Percentiles rank a stretch among this genome's conserved stretches.
Evolutionary conservation across 2,329 filamentous ascomycete genomes (phyloP).

Genomic region (Trichoderma sp.): DNA sequence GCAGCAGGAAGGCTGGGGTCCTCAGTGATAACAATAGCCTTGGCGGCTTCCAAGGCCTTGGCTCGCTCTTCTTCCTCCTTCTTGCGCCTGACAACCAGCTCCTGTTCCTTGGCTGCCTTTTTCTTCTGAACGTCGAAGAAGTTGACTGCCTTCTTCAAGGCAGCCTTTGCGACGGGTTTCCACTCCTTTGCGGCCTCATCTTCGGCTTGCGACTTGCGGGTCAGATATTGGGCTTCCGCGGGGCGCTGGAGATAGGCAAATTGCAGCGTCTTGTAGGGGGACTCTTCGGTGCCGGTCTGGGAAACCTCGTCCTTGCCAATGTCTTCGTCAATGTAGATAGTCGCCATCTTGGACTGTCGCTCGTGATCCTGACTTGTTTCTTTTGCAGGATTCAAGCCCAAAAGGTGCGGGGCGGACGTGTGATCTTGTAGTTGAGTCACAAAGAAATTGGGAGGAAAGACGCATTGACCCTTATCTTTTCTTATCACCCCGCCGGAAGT

Average conservation of each 20-base stretch:
- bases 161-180: constrained; percentile 26
- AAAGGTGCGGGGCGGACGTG: constrained; percentile 10
- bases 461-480: constrained; percentile 17
- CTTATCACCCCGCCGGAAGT: constrained; percentile 21
- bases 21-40: constrained; percentile 69
- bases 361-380: not conserved
- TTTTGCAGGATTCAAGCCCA: not conserved
- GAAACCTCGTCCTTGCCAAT: constrained; percentile 68
- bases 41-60: constrained; percentile 65
- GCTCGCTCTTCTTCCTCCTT: constrained; percentile 25
- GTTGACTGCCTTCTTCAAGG: constrained; percentile 26
- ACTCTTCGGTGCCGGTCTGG: constrained; percentile 65
- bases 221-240: constrained; percentile 32
- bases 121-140: constrained; percentile 26
- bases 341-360: constrained; percentile 31
- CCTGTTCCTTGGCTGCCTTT: constrained; percentile 25
- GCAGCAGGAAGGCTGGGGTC: constrained; percentile 67
- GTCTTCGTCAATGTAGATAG: constrained; percentile 66
- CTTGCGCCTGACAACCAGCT: constrained; percentile 24
- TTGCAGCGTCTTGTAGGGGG: constrained; percentile 78
- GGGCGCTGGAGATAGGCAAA: constrained; percentile 63
- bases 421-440: constrained; percentile 18
- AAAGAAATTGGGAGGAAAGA: constrained; percentile 1
- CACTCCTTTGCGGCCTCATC: constrained; percentile 33
- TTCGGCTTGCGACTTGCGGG: constrained; percentile 53